These are phyloP conservation scores for Podila clonocystis DNA, from an alignment of 192 early-diverging fungal species.

Conservation along the genomic window DNA sequence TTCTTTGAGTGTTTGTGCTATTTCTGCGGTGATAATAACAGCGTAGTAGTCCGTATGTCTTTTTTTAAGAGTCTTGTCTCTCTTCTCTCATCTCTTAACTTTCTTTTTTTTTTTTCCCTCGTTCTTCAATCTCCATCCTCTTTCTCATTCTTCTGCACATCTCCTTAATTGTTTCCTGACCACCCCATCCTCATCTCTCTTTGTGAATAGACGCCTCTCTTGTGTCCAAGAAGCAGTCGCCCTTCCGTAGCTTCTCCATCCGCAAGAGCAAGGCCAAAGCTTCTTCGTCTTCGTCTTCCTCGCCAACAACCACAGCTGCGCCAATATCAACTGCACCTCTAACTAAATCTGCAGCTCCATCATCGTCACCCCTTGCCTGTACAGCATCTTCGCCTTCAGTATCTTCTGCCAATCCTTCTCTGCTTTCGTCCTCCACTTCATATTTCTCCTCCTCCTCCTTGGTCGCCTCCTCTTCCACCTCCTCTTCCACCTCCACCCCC, in stretches of 20 bases:
- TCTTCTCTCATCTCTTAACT: too few relatives aligned
- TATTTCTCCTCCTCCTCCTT: background rate
- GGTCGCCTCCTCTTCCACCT: background rate
- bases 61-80: too few relatives aligned
- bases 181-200: background rate
- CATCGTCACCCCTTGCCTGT: background rate
- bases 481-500: background rate
- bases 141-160: too few relatives aligned
- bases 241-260: conserved; percentile 1
- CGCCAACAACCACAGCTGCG: background rate
- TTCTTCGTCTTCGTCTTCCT: background rate
- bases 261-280: conserved; percentile 2
- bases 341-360: background rate
- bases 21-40: too few relatives aligned
- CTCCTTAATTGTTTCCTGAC: background rate
- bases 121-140: too few relatives aligned
- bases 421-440: background rate
- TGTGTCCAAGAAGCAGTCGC: background rate
- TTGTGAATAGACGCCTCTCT: background rate
- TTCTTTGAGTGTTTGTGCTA: too few relatives aligned
- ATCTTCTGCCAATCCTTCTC: background rate
- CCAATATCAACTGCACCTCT: background rate
- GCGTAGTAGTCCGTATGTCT: too few relatives aligned
- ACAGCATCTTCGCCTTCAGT: background rate
- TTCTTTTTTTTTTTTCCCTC: too few relatives aligned